Base-by-base conservation (phyloP, 768 basidiomycete species). In the Xerocomus spinulosus region DNA sequence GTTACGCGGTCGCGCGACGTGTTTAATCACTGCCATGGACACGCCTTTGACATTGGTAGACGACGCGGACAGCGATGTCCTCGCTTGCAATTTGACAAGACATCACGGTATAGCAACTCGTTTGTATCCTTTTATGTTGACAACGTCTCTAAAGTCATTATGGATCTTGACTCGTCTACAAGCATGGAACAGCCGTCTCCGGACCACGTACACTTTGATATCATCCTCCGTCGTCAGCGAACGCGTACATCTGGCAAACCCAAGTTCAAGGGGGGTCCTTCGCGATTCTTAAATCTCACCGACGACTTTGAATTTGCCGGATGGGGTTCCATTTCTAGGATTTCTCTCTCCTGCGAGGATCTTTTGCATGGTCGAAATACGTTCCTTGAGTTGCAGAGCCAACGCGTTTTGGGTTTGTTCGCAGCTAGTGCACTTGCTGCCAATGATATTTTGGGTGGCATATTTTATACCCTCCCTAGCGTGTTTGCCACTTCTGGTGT, bases 231-330 rank as follows among this genome's bases (percentile, higher is more conserved):
- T 15, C 73, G 80, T n/a, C 82, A 83, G 55, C 73, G 80, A 13
- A 60, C 67, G 32, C 75, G 77, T 8, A 73, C 78, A 2, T 61
- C 57, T 14, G 75, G 76, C 35, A 68, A 72, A 2, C 62, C 70
- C 17, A 75, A 72, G 49, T 56, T 62, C 36, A 67, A 63, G 4
- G 58, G 55, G 4, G 56, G 73, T 5, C 81, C 80, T 5, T 83
- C 84, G 6, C 77, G 81, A 30, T 84, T 83, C 57, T 61, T 81
- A 21, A 75, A 83, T 52, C 73, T 87, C 30, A 65, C 76, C 13
- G 78, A 80, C 56, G 74, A 80, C 32, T 84, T 85, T 51, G 83
- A 85, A 55, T 88, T 87, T 54, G 78, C 85, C 1, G 85, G 84
- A 4, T 85, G 84, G 83, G 84, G 83, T 2, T 73, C 77, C 5